These are phyloP conservation scores for Nicotiana noctiflora DNA, from an alignment of 257 asterid genomes.

Conservation along the genomic window DNA sequence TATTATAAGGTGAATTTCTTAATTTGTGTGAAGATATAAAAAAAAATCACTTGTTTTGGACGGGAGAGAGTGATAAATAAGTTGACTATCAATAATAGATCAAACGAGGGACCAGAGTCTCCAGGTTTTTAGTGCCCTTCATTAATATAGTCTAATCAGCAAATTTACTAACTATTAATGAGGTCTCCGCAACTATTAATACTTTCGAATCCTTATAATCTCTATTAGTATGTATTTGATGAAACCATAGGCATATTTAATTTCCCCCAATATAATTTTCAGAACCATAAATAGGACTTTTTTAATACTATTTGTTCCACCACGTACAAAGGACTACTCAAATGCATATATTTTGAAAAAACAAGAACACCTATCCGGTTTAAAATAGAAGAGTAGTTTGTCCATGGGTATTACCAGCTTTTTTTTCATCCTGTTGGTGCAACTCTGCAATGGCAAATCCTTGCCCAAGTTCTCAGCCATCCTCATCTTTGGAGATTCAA, in stretches of 20 bases:
- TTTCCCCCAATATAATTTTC: neutral
- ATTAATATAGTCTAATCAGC: neutral
- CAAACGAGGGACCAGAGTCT: neutral
- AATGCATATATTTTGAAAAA: neutral
- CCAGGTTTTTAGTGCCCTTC: neutral
- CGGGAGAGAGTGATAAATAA: neutral
- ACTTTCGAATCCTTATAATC: neutral
- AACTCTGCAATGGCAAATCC: conserved; percentile 14
- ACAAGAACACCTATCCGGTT: neutral
- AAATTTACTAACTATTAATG: neutral
- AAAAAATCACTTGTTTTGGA: too few relatives aligned
- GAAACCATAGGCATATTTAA: neutral
- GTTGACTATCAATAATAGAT: neutral
- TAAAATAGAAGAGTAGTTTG: neutral
- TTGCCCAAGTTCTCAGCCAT: conserved; percentile 43
- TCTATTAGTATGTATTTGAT: neutral
- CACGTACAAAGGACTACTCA: neutral
- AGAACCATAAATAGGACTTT: neutral
- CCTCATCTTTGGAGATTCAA: conserved; percentile 64
- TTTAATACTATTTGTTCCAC: neutral
- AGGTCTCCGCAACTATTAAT: neutral
- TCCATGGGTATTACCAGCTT: conserved; percentile 7
- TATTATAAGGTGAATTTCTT: too few relatives aligned
- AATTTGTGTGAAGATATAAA: too few relatives aligned
- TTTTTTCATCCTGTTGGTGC: conserved; percentile 18